phyloP scores from a whole-genome alignment of 2,329 filamentous ascomycete species.

The Coniella vitis region DNA sequence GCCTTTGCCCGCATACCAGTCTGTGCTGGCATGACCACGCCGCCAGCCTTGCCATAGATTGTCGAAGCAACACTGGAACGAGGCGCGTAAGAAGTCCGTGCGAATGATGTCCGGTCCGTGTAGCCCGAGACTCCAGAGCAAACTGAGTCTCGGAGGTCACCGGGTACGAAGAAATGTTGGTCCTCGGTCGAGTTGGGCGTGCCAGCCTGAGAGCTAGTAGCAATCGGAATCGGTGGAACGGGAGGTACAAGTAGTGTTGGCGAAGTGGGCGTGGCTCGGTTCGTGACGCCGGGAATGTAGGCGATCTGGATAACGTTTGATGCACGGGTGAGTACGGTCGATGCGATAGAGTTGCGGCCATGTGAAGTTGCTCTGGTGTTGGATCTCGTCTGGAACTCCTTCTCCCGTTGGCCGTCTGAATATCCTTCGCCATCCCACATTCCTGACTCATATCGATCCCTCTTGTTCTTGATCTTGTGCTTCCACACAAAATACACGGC shows the following conservation, averaged over 20 bases:
- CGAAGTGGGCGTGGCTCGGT: conserved; percentile 78
- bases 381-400: conserved; percentile 44
- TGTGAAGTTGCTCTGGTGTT: conserved; percentile 70
- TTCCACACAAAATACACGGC: conserved; percentile 78
- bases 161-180: conserved; percentile 89
- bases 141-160: conserved; percentile 83
- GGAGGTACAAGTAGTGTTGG: conserved; percentile 79
- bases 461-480: conserved; percentile 76
- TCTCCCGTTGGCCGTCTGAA: conserved; percentile 37
- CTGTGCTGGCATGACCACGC: conserved; percentile 75
- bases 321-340: conserved; percentile 87
- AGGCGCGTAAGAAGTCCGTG: conserved; percentile 50
- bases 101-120: conserved; percentile 56
- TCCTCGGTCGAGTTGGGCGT: conserved; percentile 58
- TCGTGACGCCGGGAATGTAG: conserved; percentile 95
- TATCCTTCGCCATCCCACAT: conserved; percentile 53
- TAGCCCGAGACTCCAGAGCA: conserved; percentile 70
- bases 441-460: conserved; percentile 51
- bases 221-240: conserved; percentile 80
- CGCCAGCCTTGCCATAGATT: conserved; percentile 85
- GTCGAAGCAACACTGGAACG: conserved; percentile 81
- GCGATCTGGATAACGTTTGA: conserved; percentile 99
- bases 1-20: conserved; percentile 84
- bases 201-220: conserved; percentile 50
- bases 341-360: conserved; percentile 87